Percentiles rank a stretch among this genome's conserved stretches.
Conservation (phyloP, 2,329 filamentous ascomycete species). For the Pleomassaria siparia region DNA sequence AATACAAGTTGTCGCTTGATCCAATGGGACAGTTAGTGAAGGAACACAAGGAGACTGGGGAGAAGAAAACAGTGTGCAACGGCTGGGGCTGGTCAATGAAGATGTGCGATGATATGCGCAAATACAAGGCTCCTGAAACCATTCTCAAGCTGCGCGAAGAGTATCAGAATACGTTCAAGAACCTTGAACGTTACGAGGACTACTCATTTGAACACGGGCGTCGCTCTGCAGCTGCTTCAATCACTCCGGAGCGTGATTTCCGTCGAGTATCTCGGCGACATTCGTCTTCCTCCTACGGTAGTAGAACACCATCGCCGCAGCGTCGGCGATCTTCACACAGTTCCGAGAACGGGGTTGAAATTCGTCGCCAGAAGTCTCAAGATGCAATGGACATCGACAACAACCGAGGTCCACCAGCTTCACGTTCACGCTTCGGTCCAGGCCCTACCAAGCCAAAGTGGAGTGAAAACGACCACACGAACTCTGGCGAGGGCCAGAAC, state of each 20-base stretch:
- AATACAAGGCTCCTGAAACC: slow-evolving; percentile 24
- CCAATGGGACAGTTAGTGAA: slow-evolving; percentile 69
- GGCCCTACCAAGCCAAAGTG: background rate
- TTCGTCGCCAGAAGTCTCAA: background rate
- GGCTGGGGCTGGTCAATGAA: slow-evolving; percentile 86
- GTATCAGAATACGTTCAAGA: background rate
- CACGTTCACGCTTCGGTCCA: background rate
- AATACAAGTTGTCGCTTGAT: slow-evolving; percentile 60
- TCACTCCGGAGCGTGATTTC: background rate
- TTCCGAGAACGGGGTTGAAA: background rate
- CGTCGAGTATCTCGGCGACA: background rate
- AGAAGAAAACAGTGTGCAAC: slow-evolving; percentile 66
- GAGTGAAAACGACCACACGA: background rate
- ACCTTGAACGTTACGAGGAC: background rate
- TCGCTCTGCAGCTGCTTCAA: background rate
- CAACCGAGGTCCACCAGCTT: background rate
- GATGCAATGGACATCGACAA: background rate
- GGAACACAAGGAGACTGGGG: slow-evolving; percentile 67
- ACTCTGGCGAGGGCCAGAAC: background rate
- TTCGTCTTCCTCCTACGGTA: background rate
- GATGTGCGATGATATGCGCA: slow-evolving; percentile 81
- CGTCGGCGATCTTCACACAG: background rate
- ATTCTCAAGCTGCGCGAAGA: slow-evolving; percentile 23
- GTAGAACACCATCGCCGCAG: background rate
- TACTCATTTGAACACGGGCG: background rate